These are phyloP conservation scores for Stellera chamaejasme DNA, from an alignment of 345 rosid genomes.

Conservation along the genomic window DNA sequence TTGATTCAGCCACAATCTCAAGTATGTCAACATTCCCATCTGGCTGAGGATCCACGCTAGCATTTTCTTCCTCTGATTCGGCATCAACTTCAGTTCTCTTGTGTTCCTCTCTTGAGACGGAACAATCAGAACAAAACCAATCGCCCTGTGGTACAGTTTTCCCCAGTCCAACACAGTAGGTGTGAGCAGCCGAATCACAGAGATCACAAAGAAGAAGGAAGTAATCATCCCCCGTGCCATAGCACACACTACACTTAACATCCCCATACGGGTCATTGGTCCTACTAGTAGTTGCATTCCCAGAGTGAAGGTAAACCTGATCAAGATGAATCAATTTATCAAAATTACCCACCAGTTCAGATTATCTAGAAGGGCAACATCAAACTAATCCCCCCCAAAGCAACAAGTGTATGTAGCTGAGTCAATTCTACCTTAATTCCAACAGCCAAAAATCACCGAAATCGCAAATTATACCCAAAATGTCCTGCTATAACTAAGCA, in stretches of 20 bases:
- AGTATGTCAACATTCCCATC: conserved; percentile 20
- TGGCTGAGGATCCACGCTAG: neutral
- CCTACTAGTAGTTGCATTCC: conserved; percentile 17
- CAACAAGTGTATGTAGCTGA: too few relatives aligned
- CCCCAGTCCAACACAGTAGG: conserved; percentile 50
- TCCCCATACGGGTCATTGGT: conserved; percentile 34
- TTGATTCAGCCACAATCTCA: conserved; percentile 23
- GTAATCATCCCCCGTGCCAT: conserved; percentile 24
- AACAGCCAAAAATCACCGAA: neutral
- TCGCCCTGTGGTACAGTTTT: conserved; percentile 53
- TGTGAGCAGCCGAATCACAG: conserved; percentile 48
- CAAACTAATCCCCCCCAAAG: too few relatives aligned
- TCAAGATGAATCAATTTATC: too few relatives aligned
- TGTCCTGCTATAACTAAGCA: too few relatives aligned
- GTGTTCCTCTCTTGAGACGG: conserved; percentile 34
- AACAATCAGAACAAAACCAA: conserved; percentile 60
- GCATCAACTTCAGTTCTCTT: conserved; percentile 18
- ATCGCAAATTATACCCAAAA: too few relatives aligned
- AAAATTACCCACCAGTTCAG: too few relatives aligned
- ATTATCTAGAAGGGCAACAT: too few relatives aligned
- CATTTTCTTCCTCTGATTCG: conserved; percentile 8
- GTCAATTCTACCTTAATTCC: neutral
- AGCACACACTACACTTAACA: conserved; percentile 33
- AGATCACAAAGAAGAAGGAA: conserved; percentile 53
- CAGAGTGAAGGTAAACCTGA: conserved; percentile 32